These are phyloP conservation scores for Komagataella kurtzmanii DNA, from an alignment of 805 yeast species.

Conservation along the genomic window DNA sequence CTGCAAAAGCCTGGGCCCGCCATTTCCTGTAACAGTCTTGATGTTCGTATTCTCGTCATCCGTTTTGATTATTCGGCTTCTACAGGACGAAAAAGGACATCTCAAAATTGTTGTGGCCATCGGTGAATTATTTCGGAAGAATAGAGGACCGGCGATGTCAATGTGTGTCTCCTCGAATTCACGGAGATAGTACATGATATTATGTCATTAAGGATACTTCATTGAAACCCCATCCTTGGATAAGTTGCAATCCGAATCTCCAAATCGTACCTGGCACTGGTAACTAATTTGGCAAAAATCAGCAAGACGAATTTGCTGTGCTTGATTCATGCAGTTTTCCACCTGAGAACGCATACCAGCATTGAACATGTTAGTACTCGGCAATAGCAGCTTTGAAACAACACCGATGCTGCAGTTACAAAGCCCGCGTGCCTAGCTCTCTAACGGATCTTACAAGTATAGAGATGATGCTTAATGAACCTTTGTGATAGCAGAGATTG, in stretches of 20 bases:
- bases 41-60: neutral
- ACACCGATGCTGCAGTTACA: neutral
- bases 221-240: neutral
- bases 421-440: slow-evolving; percentile 12
- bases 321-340: neutral
- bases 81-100: neutral
- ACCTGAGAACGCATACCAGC: neutral
- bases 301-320: neutral
- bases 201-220: neutral
- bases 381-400: slow-evolving; percentile 21
- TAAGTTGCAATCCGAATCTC: neutral
- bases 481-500: neutral
- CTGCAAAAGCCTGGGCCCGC: neutral
- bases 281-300: neutral
- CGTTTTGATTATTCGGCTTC: neutral
- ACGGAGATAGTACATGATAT: neutral
- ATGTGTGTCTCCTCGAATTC: neutral
- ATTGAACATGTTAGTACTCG: neutral
- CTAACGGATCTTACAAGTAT: slow-evolving; percentile 7
- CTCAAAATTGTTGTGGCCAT: neutral
- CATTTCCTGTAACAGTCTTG: neutral
- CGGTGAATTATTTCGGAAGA: neutral
- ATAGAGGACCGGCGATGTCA: neutral
- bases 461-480: slow-evolving; percentile 4
- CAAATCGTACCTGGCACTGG: neutral